These are phyloP conservation scores for Picochlorum sp. DNA, from an alignment of 139 green algal genomes.

Conservation along the genomic window DNA sequence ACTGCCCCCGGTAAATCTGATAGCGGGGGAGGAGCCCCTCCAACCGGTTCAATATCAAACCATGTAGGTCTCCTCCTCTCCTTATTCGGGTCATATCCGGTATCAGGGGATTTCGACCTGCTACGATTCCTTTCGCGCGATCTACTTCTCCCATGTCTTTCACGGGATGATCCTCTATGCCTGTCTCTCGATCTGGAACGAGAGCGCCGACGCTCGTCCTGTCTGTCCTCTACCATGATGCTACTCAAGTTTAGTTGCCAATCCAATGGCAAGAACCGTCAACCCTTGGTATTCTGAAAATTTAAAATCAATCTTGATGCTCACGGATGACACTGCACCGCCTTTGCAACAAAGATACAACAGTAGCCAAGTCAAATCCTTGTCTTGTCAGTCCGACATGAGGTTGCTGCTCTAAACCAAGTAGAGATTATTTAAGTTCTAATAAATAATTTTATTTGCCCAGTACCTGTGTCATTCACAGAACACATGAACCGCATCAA, in stretches of 20 bases:
- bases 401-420: no score
- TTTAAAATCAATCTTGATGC: no score
- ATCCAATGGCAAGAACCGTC: no score
- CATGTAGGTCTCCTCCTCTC: conserved; percentile 30
- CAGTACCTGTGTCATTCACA: no score
- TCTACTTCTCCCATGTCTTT: background rate
- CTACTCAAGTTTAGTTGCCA: background rate
- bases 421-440: no score
- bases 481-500: no score
- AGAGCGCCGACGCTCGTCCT: background rate
- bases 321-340: no score
- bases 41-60: conserved; percentile 37
- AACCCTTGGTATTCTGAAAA: no score
- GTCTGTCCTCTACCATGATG: background rate
- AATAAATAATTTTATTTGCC: no score
- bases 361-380: no score
- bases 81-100: conserved; percentile 18
- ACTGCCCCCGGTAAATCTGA: conserved; percentile 23
- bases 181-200: conserved; percentile 7
- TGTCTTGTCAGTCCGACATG: no score
- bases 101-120: conserved; percentile 9
- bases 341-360: no score
- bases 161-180: background rate
- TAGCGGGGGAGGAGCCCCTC: conserved; percentile 27
- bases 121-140: conserved; percentile 4